phyloP scores from a whole-genome alignment of 805 yeast species.

The Phaffomyces opuntiae region DNA sequence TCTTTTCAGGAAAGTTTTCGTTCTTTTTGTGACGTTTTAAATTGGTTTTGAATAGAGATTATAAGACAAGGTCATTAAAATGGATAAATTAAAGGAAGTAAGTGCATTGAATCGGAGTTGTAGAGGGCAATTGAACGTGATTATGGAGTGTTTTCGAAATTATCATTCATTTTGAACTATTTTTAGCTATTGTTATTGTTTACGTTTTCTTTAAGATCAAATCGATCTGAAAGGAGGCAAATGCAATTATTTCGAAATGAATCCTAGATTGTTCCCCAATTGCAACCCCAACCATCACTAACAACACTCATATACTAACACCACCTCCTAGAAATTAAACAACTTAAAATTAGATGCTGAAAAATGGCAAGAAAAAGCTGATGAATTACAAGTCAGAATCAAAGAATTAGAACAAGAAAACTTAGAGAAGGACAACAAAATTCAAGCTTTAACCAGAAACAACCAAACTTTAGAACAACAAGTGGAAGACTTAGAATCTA shows the following conservation, averaged over 20 bases:
- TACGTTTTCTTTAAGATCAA: too few relatives aligned
- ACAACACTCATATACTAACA: conserved; percentile 8
- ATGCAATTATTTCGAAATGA: not conserved
- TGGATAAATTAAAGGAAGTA: conserved; percentile 23
- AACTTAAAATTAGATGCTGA: conserved; percentile 92
- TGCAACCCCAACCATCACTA: too few relatives aligned
- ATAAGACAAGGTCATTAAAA: not conserved
- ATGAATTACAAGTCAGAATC: conserved; percentile 71
- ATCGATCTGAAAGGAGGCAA: conserved; percentile 2
- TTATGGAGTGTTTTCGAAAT: too few relatives aligned
- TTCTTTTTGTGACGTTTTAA: conserved; percentile 4
- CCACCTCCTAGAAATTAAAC: conserved; percentile 57
- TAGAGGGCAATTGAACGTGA: not conserved
- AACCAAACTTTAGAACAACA: conserved; percentile 82
- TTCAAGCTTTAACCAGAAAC: conserved; percentile 86
- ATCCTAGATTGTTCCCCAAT: too few relatives aligned
- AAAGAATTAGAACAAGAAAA: conserved; percentile 90
- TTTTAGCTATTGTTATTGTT: not conserved
- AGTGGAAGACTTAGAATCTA: conserved; percentile 65
- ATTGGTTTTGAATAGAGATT: not conserved
- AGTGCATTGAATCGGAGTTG: conserved; percentile 4
- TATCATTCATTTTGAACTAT: not conserved
- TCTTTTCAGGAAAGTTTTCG: conserved; percentile 1
- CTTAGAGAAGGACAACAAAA: conserved; percentile 90
- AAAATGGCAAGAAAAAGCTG: conserved; percentile 95